These are phyloP conservation scores for Solanum arcanum DNA, from an alignment of 257 asterid species.

Conservation along the genomic window DNA sequence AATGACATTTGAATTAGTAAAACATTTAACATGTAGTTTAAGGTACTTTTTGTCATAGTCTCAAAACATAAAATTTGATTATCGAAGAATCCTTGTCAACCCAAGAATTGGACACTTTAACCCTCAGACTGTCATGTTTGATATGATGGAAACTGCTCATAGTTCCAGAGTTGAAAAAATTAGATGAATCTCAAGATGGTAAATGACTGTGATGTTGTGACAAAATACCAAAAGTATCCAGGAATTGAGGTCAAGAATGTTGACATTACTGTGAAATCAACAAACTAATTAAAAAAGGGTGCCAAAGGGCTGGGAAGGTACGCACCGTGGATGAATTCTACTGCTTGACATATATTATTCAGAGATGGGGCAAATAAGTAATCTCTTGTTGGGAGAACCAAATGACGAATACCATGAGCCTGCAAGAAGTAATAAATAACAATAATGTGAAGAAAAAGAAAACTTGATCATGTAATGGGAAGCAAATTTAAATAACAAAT, in stretches of 20 bases:
- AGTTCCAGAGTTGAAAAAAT: neutral
- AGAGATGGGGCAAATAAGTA: slow-evolving; percentile 39
- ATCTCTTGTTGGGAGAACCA: slow-evolving; percentile 44
- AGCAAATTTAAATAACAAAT: neutral
- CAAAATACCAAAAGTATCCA: neutral
- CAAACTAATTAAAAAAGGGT: neutral
- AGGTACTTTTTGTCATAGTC: neutral
- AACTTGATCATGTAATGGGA: neutral
- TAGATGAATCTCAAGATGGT: neutral
- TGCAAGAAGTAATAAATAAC: neutral
- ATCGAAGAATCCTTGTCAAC: neutral
- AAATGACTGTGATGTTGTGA: neutral
- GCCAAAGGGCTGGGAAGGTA: neutral
- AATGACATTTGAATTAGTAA: neutral
- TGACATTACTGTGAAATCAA: neutral
- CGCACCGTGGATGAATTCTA: slow-evolving; percentile 34
- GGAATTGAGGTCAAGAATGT: neutral
- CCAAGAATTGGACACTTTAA: neutral
- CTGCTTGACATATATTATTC: slow-evolving; percentile 26
- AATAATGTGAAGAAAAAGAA: neutral
- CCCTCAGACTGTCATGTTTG: neutral
- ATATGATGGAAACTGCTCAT: neutral
- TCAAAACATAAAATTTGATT: neutral
- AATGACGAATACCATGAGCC: slow-evolving; percentile 33
- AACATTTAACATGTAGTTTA: neutral